Conservation (phyloP, 331 rosid genomes). For the Malus hybrid region DNA sequence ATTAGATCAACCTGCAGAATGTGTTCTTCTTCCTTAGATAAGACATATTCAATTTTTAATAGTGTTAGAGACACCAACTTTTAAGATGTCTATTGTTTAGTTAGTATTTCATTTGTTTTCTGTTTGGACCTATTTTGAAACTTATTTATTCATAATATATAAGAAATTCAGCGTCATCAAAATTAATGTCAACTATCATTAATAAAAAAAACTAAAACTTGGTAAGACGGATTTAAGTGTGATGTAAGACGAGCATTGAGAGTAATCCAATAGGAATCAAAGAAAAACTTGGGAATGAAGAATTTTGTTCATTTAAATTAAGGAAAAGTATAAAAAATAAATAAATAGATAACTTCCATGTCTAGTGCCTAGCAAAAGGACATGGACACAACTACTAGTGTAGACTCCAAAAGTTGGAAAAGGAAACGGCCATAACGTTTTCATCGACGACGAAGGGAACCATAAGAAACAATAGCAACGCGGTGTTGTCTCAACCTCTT, state of each 20-base stretch:
- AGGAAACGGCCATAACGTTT: slow-evolving; percentile 28
- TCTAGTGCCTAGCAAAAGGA: slow-evolving; percentile 26
- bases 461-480: slow-evolving; percentile 15
- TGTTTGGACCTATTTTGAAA: not conserved
- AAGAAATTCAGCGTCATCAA: not conserved
- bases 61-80: not conserved
- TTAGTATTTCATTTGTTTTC: not conserved
- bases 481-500: slow-evolving; percentile 13
- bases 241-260: not conserved
- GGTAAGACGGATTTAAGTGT: not conserved
- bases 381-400: slow-evolving; percentile 37
- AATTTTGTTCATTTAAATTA: not conserved
- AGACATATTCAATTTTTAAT: not conserved
- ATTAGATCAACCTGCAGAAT: not conserved
- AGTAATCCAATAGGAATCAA: not conserved
- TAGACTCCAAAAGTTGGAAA: slow-evolving; percentile 31
- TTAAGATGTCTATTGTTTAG: not conserved
- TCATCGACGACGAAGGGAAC: slow-evolving; percentile 38
- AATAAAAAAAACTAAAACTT: not conserved
- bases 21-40: too few species aligned
- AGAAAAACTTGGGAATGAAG: not conserved
- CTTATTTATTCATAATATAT: too few species aligned
- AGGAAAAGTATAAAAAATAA: not conserved
- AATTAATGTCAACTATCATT: not conserved
- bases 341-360: slow-evolving; percentile 2